Evolutionary conservation across 495 filamentous ascomycete species (phyloP), one percentile per base, ranked within the genome.

Genomic region (Physcia stellaris): DNA sequence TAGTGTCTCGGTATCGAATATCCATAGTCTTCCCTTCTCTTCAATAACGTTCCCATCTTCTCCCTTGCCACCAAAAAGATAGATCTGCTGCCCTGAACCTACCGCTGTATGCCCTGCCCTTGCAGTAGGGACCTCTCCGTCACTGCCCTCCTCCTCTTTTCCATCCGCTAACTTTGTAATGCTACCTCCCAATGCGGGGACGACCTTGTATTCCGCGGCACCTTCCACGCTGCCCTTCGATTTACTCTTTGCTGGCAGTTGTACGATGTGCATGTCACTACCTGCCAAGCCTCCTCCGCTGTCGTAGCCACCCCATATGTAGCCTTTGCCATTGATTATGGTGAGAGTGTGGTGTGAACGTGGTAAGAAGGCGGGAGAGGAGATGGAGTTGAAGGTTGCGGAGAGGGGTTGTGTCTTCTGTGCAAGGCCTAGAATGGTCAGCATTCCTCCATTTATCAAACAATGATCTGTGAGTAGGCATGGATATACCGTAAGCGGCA

Each of bases 281-380:
- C 55, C 50, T 13, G 66, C 65, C 19, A 71, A 48, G 11, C 58
- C 45, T 20, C 55, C 55, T 0, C 47, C 43, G 21, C 43, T 49
- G 4, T 54, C 57, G 24, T 55, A 45, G 40, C 70, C 70, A 10
- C 70, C 70, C 42, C 70, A 71, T 36, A 74, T 60, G 51, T 70
- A 66, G 4, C 62, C 60, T 33, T 63, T 67, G 43, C 64, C 52
- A 28, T 46, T 46, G 35, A 69, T 47, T 15, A 68, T 51, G 17
- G 61, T 67, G 27, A 71, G 50, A 7, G 62, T 59, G 49, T 73
- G 66, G 32, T 60, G 43, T 4, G 60, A 61, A 32, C 69, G 57
- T 24, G 51, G 52, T 15, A 74, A 56, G 6, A 60, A 63, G 10
- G 53, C 45, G 10, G 54, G 45, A 36, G 41, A 52, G 2, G 56